Percentiles rank a stretch among this genome's conserved stretches.
Evolutionary conservation across 1,139 yeast genomes (phyloP).

Genomic region (Arxiozyma heterogenica): DNA sequence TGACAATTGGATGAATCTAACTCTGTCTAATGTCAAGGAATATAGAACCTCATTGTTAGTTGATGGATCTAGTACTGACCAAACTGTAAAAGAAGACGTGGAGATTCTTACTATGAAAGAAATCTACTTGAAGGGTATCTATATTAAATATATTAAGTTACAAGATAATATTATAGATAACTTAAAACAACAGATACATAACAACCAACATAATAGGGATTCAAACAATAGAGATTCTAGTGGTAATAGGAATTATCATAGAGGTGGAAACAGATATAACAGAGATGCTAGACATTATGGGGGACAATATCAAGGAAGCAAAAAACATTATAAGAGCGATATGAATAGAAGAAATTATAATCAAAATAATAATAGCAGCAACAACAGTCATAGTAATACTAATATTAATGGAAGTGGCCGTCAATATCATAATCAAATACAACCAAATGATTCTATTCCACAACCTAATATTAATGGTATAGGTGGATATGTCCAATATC

Average conservation of each 20-base stretch:
- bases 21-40: conserved; percentile 69
- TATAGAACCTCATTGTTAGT: conserved; percentile 32
- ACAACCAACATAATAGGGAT: conserved; percentile 18
- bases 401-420: conserved; percentile 15
- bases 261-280: conserved; percentile 16
- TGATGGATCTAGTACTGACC: conserved; percentile 1
- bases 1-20: conserved; percentile 94
- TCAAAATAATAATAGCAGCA: conserved; percentile 13
- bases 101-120: conserved; percentile 64
- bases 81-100: neutral
- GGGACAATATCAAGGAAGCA: conserved; percentile 10
- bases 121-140: conserved; percentile 78
- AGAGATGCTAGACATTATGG: conserved; percentile 5
- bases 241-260: conserved; percentile 11
- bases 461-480: conserved; percentile 14
- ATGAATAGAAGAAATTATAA: conserved; percentile 12
- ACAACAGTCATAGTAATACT: conserved; percentile 6
- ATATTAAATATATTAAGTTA: conserved; percentile 57
- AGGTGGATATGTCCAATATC: conserved; percentile 28
- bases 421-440: conserved; percentile 5
- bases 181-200: conserved; percentile 49
- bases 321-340: conserved; percentile 4
- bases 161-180: conserved; percentile 72
- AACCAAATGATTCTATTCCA: conserved; percentile 11
- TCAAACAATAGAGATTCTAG: conserved; percentile 30